Conservation (phyloP, 345 rosid genomes). For the Hibiscus mutabilis region DNA sequence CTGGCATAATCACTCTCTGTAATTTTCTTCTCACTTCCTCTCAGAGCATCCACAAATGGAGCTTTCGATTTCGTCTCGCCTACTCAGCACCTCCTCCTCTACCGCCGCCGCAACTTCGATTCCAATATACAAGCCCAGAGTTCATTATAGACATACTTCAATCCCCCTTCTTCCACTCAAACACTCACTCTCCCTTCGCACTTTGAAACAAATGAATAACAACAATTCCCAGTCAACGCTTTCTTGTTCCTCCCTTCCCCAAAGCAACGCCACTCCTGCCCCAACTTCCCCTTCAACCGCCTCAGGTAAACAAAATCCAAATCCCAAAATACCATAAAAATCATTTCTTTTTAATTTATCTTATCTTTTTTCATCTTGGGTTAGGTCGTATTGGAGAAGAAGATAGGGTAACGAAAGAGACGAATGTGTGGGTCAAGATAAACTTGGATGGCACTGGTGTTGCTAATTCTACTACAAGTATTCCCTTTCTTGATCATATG, state of each 20-base stretch:
- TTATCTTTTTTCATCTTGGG: background rate
- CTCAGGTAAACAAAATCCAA: conserved; percentile 16
- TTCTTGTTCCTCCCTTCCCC: conserved; percentile 24
- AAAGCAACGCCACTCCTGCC: conserved; percentile 31
- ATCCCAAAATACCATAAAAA: background rate
- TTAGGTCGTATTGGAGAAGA: conserved; percentile 64
- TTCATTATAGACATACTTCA: conserved; percentile 5
- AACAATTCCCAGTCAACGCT: conserved; percentile 3
- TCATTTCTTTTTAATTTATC: background rate
- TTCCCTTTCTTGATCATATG: conserved; percentile 93
- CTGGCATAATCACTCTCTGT: too few relatives aligned
- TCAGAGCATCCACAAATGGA: conserved; percentile 20
- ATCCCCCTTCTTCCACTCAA: background rate
- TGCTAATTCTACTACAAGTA: conserved; percentile 65
- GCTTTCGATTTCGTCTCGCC: conserved; percentile 20
- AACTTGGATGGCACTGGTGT: conserved; percentile 82
- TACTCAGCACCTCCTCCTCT: background rate
- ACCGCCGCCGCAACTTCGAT: background rate
- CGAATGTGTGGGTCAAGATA: conserved; percentile 66
- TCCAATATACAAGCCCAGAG: background rate
- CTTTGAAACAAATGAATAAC: conserved; percentile 15
- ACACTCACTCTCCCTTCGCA: background rate
- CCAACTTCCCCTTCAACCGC: conserved; percentile 13
- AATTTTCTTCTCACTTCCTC: background rate
- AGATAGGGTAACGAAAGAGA: conserved; percentile 79